A percentile compares a stretch with the other conserved stretches of the same genome.
Conservation (phyloP, 108 stramenopile species). For the Discostella stelligeroides region DNA sequence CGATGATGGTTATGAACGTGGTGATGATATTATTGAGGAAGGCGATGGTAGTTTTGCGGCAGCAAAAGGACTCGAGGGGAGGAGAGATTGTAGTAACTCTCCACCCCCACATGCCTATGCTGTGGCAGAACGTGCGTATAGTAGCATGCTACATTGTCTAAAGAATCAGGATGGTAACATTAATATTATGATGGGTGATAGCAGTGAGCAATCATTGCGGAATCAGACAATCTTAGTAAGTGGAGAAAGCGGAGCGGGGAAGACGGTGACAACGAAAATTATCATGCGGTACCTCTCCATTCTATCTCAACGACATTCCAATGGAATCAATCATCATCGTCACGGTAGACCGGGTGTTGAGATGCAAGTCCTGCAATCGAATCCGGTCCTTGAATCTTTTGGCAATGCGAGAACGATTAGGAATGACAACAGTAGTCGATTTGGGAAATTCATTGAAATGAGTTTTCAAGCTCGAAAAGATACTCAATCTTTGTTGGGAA, state of each 20-base stretch:
- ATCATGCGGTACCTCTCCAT: constrained; percentile 85
- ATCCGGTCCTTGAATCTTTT: constrained; percentile 92
- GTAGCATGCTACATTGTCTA: constrained; percentile 61
- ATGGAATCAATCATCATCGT: constrained; percentile 50
- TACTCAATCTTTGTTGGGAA: constrained; percentile 17
- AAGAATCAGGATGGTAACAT: constrained; percentile 43
- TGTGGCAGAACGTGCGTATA: constrained; percentile 92
- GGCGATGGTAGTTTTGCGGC: constrained; percentile 14
- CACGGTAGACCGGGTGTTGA: constrained; percentile 56
- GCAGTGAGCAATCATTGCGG: constrained; percentile 16
- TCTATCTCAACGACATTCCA: constrained; percentile 55
- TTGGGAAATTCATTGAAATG: constrained; percentile 95
- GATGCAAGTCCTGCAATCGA: constrained; percentile 83
- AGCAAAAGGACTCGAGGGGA: constrained; percentile 4
- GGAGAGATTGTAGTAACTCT: background rate
- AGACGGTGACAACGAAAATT: constrained; percentile 89
- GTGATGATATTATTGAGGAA: too few species aligned
- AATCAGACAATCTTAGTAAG: constrained; percentile 73
- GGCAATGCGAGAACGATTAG: constrained; percentile 88
- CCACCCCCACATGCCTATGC: constrained; percentile 87
- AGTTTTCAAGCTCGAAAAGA: constrained; percentile 65
- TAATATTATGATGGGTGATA: constrained; percentile 20
- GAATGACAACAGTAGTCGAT: constrained; percentile 92
- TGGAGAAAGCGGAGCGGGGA: constrained; percentile 86
- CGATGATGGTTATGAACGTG: constrained; percentile 12